Conservation (phyloP, 139 green algal genomes). For the Trebouxia sp. region DNA sequence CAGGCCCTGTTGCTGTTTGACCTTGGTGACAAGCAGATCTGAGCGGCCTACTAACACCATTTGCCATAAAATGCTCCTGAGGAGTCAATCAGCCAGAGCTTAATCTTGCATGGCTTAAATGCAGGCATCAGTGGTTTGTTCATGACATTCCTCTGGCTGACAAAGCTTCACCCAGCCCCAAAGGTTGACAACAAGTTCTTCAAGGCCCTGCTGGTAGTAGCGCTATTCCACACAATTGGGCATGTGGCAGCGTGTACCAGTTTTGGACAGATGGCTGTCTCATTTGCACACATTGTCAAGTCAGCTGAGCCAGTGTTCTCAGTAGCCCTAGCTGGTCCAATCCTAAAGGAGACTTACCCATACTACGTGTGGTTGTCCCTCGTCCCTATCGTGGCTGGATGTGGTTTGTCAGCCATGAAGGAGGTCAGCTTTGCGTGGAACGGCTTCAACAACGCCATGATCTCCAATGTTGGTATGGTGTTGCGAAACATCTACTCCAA, state of each 20-base stretch:
- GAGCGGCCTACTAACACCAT: not conserved
- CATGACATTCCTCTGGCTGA: slow-evolving; percentile 78
- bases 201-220: slow-evolving; percentile 65
- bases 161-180: slow-evolving; percentile 69
- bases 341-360: slow-evolving; percentile 61
- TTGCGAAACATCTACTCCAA: slow-evolving; percentile 91
- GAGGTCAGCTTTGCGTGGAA: slow-evolving; percentile 79
- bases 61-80: not conserved
- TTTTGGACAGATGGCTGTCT: slow-evolving; percentile 86
- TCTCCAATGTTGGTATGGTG: slow-evolving; percentile 91
- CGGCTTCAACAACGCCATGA: slow-evolving; percentile 92
- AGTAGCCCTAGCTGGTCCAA: slow-evolving; percentile 73
- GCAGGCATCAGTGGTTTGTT: slow-evolving; percentile 71
- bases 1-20: too few relatives aligned
- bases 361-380: slow-evolving; percentile 82
- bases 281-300: slow-evolving; percentile 85
- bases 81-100: not conserved
- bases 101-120: not conserved
- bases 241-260: slow-evolving; percentile 79
- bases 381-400: slow-evolving; percentile 79
- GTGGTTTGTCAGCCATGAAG: slow-evolving; percentile 86
- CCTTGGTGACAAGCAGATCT: not conserved
- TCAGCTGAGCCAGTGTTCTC: slow-evolving; percentile 68
- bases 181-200: slow-evolving; percentile 55
- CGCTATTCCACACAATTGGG: slow-evolving; percentile 83